phyloP scores from a whole-genome alignment of 192 early-diverging fungal genomes.

The Gaertneriomyces semiglobifer region DNA sequence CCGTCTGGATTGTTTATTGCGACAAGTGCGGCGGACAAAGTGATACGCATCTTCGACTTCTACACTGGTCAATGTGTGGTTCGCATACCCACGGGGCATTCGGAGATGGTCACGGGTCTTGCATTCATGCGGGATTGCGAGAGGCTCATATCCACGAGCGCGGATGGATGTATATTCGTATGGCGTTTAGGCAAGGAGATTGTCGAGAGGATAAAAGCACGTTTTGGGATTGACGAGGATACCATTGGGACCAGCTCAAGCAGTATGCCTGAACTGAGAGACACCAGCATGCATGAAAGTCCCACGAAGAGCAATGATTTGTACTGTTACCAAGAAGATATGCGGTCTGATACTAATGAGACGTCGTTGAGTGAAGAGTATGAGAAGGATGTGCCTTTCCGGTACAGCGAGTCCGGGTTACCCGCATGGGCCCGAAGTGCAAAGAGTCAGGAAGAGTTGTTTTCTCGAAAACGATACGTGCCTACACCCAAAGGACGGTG shows the following conservation, averaged over 20 bases:
- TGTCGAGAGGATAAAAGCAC: slow-evolving; percentile 15
- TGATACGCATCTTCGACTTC: slow-evolving; percentile 69
- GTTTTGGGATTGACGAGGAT: neutral
- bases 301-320: too few relatives aligned
- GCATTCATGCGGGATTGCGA: slow-evolving; percentile 54
- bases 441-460: slow-evolving; percentile 1
- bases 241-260: too few relatives aligned
- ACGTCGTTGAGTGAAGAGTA: too few relatives aligned
- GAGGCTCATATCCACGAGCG: slow-evolving; percentile 63
- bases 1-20: slow-evolving; percentile 65
- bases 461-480: slow-evolving; percentile 4
- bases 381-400: slow-evolving; percentile 9
- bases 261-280: too few relatives aligned
- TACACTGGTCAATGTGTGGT: slow-evolving; percentile 57
- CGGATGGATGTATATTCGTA: slow-evolving; percentile 73
- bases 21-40: slow-evolving; percentile 65
- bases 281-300: too few relatives aligned
- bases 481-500: slow-evolving; percentile 27
- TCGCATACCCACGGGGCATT: slow-evolving; percentile 52
- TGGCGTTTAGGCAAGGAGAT: slow-evolving; percentile 63
- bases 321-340: too few relatives aligned
- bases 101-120: slow-evolving; percentile 69
- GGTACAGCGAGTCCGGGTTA: slow-evolving; percentile 31
- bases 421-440: slow-evolving; percentile 38
- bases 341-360: too few relatives aligned